These are phyloP conservation scores for Moesziomyces sp. DNA, from an alignment of 1,284 basidiomycete species.

Conservation along the genomic window DNA sequence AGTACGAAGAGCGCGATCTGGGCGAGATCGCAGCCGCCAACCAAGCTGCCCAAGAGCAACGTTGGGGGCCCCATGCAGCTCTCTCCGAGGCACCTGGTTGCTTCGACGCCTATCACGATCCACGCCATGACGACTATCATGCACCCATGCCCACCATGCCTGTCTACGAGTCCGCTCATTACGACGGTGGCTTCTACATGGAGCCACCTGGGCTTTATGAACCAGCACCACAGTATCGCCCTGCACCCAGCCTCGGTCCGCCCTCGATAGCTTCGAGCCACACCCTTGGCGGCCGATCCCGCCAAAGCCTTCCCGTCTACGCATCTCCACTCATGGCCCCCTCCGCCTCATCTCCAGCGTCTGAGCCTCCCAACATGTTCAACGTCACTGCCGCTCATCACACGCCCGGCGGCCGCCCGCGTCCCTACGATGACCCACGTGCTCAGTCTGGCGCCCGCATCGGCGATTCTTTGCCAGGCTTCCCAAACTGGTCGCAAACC, in stretches of 20 bases:
- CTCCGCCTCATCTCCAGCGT: conserved; percentile 26
- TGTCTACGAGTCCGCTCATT: conserved; percentile 13
- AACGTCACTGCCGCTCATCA: conserved; percentile 50
- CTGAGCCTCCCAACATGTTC: conserved; percentile 47
- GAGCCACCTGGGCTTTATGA: conserved; percentile 17
- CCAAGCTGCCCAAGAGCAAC: conserved; percentile 42
- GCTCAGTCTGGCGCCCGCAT: conserved; percentile 7
- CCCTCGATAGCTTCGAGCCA: conserved; percentile 37
- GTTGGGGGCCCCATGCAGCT: conserved; percentile 35
- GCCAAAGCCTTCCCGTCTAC: conserved; percentile 33
- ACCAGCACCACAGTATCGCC: conserved; percentile 11
- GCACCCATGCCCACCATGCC: conserved; percentile 25
- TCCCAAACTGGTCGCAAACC: conserved; percentile 51
- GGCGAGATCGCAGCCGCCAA: conserved; percentile 46
- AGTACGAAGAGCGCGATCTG: conserved; percentile 49
- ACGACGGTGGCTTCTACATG: conserved; percentile 43
- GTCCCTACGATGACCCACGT: conserved; percentile 7
- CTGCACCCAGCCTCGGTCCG: conserved; percentile 6
- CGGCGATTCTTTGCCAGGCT: conserved; percentile 48
- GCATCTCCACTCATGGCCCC: conserved; percentile 25
- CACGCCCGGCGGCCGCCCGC: conserved; percentile 19
- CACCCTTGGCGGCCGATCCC: conserved; percentile 20
- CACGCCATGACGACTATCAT: conserved; percentile 6
- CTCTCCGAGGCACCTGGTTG: conserved; percentile 36
- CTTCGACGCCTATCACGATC: conserved; percentile 22